phyloP scores from a whole-genome alignment of 208 protist species.

The Lotmaria passim region DNA sequence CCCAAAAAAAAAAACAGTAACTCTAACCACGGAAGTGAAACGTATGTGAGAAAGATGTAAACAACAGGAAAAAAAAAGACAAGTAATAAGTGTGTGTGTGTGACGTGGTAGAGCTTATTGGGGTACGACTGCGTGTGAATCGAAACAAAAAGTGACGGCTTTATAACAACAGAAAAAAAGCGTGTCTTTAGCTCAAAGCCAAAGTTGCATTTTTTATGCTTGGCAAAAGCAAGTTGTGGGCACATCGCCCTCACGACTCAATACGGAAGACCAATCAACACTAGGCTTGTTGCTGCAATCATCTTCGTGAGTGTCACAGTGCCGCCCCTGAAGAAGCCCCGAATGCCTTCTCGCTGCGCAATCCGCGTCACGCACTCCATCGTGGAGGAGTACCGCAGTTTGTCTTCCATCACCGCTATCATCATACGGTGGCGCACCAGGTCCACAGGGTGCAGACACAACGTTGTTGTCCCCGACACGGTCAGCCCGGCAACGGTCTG shows the following conservation, averaged over 20 bases:
- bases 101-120: no score
- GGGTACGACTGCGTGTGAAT: not conserved
- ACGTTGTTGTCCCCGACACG: conserved; percentile 59
- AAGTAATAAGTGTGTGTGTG: conserved; percentile 17
- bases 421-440: conserved; percentile 83
- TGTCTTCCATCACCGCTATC: conserved; percentile 74
- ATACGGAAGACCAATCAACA: conserved; percentile 41
- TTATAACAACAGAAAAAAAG: not conserved
- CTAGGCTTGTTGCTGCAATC: conserved; percentile 50
- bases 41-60: conserved; percentile 12
- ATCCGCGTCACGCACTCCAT: conserved; percentile 67
- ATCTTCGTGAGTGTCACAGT: conserved; percentile 61
- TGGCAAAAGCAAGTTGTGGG: no score
- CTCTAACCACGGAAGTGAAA: no score
- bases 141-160: not conserved
- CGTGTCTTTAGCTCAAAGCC: no score
- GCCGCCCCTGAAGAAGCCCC: conserved; percentile 77
- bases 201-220: no score
- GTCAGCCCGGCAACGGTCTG: conserved; percentile 58
- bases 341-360: conserved; percentile 57
- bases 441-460: conserved; percentile 79
- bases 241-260: conserved; percentile 13
- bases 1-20: not conserved
- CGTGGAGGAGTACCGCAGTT: conserved; percentile 57
- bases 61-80: conserved; percentile 14